Evolutionary conservation across 305 asterid species (phyloP).

Genomic region (Fraxinus nigra): DNA sequence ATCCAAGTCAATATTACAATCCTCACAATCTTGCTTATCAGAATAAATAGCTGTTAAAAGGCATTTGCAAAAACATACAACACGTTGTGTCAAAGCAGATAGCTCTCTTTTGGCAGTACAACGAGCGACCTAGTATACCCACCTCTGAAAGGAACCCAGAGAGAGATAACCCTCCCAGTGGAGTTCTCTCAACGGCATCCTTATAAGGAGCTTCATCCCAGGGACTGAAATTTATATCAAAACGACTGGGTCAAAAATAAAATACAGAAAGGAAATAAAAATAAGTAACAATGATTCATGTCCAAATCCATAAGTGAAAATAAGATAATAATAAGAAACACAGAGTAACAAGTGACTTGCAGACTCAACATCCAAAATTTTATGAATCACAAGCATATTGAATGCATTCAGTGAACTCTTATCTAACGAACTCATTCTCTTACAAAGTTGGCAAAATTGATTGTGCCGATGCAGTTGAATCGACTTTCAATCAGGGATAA

Average conservation of each 20-base stretch:
- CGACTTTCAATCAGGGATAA: not conserved
- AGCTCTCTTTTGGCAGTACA: not conserved
- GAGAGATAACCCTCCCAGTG: constrained; percentile 68
- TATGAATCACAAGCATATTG: not conserved
- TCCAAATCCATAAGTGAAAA: constrained; percentile 5
- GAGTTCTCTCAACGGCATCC: constrained; percentile 89
- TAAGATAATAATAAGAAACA: not conserved
- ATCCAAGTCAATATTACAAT: not conserved
- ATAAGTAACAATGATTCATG: constrained; percentile 13
- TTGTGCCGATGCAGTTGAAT: constrained; percentile 9
- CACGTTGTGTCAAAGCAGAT: constrained; percentile 4
- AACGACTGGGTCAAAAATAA: constrained; percentile 26
- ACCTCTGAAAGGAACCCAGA: constrained; percentile 93
- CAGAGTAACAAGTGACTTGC: not conserved
- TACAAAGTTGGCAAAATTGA: not conserved
- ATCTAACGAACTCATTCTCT: not conserved
- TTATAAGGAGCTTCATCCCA: constrained; percentile 88
- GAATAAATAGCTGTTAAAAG: not conserved
- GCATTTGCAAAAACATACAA: constrained; percentile 9
- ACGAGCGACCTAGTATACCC: constrained; percentile 24
- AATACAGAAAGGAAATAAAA: constrained; percentile 20
- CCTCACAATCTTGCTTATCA: not conserved
- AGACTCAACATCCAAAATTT: not conserved
- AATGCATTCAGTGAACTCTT: constrained; percentile 1
- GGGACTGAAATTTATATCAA: constrained; percentile 61